A percentile compares a stretch with the other conserved stretches of the same genome.
Evolutionary conservation across 306 rosid species (phyloP).

Genomic region (Purshia tridentata): DNA sequence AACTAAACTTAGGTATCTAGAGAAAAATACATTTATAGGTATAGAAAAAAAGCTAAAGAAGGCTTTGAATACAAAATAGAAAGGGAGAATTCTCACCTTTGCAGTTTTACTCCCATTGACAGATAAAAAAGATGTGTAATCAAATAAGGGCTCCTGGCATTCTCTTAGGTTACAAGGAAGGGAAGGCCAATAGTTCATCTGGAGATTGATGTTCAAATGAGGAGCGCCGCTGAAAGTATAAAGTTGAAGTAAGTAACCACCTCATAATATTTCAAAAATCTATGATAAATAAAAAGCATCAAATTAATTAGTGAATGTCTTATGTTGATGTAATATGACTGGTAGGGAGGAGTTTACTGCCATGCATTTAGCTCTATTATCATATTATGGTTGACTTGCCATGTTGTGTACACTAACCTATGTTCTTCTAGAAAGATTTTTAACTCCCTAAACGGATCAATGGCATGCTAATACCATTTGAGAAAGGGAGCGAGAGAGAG

Average conservation of each 20-base stretch:
- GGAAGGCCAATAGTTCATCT: slow-evolving; percentile 97
- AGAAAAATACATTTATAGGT: neutral
- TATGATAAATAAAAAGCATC: neutral
- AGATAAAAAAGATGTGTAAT: slow-evolving; percentile 57
- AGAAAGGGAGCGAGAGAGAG: neutral
- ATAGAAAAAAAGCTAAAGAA: neutral
- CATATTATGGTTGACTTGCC: neutral
- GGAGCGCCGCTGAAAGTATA: slow-evolving; percentile 81
- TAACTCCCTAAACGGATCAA: neutral
- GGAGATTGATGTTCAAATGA: slow-evolving; percentile 86
- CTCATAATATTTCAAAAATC: slow-evolving; percentile 6
- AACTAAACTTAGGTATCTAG: neutral
- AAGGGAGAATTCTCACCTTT: slow-evolving; percentile 50
- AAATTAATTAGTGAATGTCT: neutral
- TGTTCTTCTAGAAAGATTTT: neutral
- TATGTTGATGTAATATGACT: neutral
- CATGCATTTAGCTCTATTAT: neutral
- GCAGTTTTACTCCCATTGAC: slow-evolving; percentile 78
- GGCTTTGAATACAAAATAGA: neutral
- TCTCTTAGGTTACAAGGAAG: slow-evolving; percentile 87
- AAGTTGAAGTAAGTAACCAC: slow-evolving; percentile 27
- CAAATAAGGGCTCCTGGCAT: slow-evolving; percentile 91
- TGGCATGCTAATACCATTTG: neutral
- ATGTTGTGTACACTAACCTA: neutral
- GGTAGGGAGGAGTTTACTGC: neutral